Base-by-base conservation (phyloP, 768 basidiomycete species). In the Mycena vulgaris region DNA sequence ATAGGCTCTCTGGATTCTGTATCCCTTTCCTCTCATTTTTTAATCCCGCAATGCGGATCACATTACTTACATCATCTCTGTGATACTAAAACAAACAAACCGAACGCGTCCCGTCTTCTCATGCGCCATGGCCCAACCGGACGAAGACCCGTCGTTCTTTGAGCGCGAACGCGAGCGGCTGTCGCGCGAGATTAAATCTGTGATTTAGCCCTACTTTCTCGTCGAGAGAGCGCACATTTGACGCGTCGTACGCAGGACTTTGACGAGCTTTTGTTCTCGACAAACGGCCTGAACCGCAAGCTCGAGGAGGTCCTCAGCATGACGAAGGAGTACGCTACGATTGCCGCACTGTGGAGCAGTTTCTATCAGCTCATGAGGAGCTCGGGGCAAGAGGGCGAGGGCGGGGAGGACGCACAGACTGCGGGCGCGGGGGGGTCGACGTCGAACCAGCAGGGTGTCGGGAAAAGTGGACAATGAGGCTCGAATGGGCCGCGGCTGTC, bases 231-330 rank as follows among this genome's bases (percentile, higher is more conserved):
- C n/a, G n/a, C 33, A 11, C 31, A 6, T 56, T 64, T 63, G 71
- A 28, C 57, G 35, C 63, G 30, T 45, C 25, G 19, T 23, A n/a
- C 17, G n/a, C 75, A 94, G 96, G 93, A 92, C 23, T 97, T 97
- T 76, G 96, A 97, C 76, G 94, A 96, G 70, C 80, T 97, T 5
- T 83, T 98, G 21, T 92, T 92, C 5, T 91, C 93, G 11, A 92
- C 93, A 68, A 98, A 98, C 76, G 89, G 88, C 30, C 83, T 96
- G 25, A 97, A 97, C 78, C 90, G 96, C 70, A 96, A 95, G 77
- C 87, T 97, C 21, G 96, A 98, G 80, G 95, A 98, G 78, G 95
- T 96, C 2, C 83, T 93, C 28, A 94, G 94, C 13, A 97, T 97
- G 89, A 96, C 96, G 7, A 91, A 90, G 66, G 96, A 97, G 84